Evolutionary conservation across 768 basidiomycete genomes (phyloP), one percentile per base, ranked within the genome.

Genomic region (Leccinum aurantiacum): DNA sequence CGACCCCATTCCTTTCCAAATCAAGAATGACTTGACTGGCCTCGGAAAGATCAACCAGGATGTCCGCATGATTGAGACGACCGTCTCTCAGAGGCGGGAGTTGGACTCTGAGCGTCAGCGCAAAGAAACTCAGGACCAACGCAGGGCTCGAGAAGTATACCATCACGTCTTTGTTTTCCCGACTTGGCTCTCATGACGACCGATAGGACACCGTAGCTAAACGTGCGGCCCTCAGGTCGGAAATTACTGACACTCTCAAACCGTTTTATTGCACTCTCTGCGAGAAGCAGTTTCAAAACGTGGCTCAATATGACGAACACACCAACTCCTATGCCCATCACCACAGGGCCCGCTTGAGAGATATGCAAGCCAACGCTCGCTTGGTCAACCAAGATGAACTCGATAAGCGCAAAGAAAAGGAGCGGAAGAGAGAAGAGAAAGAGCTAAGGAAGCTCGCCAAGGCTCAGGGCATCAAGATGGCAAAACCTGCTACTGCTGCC

Each of bases 281-380:
- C 76, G 90, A 92, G 62, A 93, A 93, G 71, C 92, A 94, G 71
- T 93, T 93, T 76, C 82, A 87, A 71, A 93, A 82, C 53, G 89
- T 93, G 19, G 86, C 90, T 0, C 91, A 92, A 67, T 94, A 90
- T 66, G 92, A 93, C 63, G 92, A 93, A 67, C 92, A 94, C 73
- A 90, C 89, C 56, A 93, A 93, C 67, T 92, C 92, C 7, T 93
- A 92, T 64, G 89, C 90, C 0, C 91, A 93, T 68, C 89, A 91
- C 66, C 91, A 92, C 76, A 92, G 89, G 74, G 87, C 87, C 37
- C 87, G 92, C 53, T 82, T 87, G 71, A 87, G 78, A 65, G 91
- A 93, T 65, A 90, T 93, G 89, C 89, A 91, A 75, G 84, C 85
- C 29, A 85, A 85, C 53, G 83, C 83, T 53, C 85, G 88, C 11